Percentiles rank a stretch among this genome's conserved stretches.
Conservation (phyloP, 768 basidiomycete genomes). For the Mycena filopes region DNA sequence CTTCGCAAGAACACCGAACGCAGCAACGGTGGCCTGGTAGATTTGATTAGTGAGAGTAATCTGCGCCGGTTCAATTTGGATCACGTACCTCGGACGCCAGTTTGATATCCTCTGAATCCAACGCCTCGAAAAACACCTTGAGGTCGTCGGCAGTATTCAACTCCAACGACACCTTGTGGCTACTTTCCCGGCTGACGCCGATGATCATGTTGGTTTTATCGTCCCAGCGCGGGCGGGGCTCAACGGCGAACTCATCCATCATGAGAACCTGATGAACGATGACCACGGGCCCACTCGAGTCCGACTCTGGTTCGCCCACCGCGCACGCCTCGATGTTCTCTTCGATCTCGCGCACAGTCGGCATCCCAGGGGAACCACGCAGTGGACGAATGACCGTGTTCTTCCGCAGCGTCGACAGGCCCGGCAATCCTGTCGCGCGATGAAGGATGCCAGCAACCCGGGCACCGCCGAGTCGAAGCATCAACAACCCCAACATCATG, state of each 20-base stretch:
- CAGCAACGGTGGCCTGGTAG: slow-evolving; percentile 10
- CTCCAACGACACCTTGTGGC: background rate
- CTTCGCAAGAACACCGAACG: background rate
- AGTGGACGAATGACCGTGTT: slow-evolving; percentile 1
- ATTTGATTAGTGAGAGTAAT: background rate
- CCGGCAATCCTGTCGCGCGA: background rate
- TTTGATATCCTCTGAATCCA: background rate
- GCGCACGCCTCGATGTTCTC: slow-evolving; percentile 2
- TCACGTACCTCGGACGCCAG: slow-evolving; percentile 13
- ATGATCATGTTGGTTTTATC: slow-evolving; percentile 8
- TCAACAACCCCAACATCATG: slow-evolving; percentile 1
- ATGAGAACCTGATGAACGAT: slow-evolving; percentile 10
- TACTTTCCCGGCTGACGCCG: background rate
- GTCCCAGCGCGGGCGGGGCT: slow-evolving; percentile 9
- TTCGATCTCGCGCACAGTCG: background rate
- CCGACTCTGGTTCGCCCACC: background rate
- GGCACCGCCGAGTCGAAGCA: slow-evolving; percentile 4
- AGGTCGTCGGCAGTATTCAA: slow-evolving; percentile 14
- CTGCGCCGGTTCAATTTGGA: background rate
- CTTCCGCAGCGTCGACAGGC: background rate
- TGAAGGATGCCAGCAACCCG: slow-evolving; percentile 6
- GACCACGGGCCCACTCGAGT: background rate
- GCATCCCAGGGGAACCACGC: background rate
- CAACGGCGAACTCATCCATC: slow-evolving; percentile 13
- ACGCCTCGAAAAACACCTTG: background rate